Base-by-base conservation (phyloP, 2,329 filamentous ascomycete species). In the Beauveria australis region DNA sequence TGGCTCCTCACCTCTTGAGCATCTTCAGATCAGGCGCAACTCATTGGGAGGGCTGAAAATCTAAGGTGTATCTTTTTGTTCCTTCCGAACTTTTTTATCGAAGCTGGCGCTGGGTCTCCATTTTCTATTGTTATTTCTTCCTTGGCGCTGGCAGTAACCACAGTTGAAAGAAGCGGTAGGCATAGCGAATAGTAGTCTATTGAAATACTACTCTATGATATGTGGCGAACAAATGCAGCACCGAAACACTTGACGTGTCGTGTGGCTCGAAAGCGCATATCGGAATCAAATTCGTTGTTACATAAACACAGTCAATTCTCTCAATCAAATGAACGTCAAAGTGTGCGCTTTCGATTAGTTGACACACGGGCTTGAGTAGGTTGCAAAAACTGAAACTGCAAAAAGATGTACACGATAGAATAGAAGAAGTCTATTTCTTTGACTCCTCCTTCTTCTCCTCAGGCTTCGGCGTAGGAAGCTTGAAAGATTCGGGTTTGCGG, bases 401-500 rank as follows among this genome's bases (percentile, higher is more conserved):
- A 67, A 66, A 62, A 60, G 68, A 70, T 69, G 69, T 71, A 64
- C 71, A 72, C 67, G 70, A 62, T 61, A 69, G 68, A 61, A 64
- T 55, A 49, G 46, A 46, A 14, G 5, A 61, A 58, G 14, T 71
- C 78, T 91, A 93, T 81, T 97, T 96, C 88, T 97, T 96, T 69
- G 89, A 84, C 77, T 93, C 90, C 74, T 92, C 89, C 74, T 89
- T 87, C 81, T 91, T 91, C 71, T 91, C 88, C 78, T 99, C 94
- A 5, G 94, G 93, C 80, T 97, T 96, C 58, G 94, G 90, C 53
- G 89, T 96, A 30, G 95, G 94, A 64, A 99, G 81, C 79, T 96
- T 96, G 82, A 97, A 97, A 73, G 76, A 82, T 71, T 94, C 90
- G 30, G 93, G 93, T 70, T 83, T 96, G 72, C 84, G 83, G 75